Conservation (phyloP, 2,329 filamentous ascomycete species). For the Aspergillus arachidicola region DNA sequence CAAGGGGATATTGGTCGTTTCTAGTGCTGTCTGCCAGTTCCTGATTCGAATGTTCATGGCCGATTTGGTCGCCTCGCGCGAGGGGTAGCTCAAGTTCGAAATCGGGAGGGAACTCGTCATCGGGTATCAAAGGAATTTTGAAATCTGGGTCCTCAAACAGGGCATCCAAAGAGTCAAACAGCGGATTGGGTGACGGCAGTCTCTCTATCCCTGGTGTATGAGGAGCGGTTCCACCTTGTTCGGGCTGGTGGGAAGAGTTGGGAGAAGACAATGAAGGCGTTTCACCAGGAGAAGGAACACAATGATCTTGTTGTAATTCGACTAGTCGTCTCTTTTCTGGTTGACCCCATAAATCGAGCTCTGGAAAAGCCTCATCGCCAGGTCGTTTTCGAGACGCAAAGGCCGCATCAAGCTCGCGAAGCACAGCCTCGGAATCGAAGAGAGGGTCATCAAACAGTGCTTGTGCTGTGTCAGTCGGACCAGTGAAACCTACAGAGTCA, state of each 20-base stretch:
- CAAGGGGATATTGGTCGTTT: neutral
- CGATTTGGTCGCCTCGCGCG: neutral
- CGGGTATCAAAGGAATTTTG: slow-evolving; percentile 8
- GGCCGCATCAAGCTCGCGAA: slow-evolving; percentile 21
- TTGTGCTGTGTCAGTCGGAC: slow-evolving; percentile 2
- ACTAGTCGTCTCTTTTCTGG: slow-evolving; percentile 23
- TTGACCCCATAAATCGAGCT: slow-evolving; percentile 15
- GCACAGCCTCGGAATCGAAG: slow-evolving; percentile 21
- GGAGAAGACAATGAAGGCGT: slow-evolving; percentile 26
- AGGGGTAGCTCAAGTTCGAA: neutral
- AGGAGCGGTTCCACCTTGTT: slow-evolving; percentile 18
- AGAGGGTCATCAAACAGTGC: slow-evolving; percentile 22
- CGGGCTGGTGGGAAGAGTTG: slow-evolving; percentile 19
- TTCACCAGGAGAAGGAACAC: slow-evolving; percentile 15
- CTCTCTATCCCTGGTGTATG: slow-evolving; percentile 21
- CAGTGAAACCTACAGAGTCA: neutral
- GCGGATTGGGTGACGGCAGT: slow-evolving; percentile 20
- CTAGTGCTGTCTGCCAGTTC: neutral
- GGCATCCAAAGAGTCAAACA: slow-evolving; percentile 24
- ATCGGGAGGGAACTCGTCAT: slow-evolving; percentile 4
- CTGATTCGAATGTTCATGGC: neutral
- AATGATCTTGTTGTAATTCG: slow-evolving; percentile 7
- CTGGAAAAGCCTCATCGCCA: slow-evolving; percentile 24
- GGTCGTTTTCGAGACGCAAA: slow-evolving; percentile 27
- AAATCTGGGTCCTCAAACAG: slow-evolving; percentile 22